These are phyloP conservation scores for Fonsecaea monophora DNA, from an alignment of 2,329 filamentous ascomycete species.

Conservation along the genomic window DNA sequence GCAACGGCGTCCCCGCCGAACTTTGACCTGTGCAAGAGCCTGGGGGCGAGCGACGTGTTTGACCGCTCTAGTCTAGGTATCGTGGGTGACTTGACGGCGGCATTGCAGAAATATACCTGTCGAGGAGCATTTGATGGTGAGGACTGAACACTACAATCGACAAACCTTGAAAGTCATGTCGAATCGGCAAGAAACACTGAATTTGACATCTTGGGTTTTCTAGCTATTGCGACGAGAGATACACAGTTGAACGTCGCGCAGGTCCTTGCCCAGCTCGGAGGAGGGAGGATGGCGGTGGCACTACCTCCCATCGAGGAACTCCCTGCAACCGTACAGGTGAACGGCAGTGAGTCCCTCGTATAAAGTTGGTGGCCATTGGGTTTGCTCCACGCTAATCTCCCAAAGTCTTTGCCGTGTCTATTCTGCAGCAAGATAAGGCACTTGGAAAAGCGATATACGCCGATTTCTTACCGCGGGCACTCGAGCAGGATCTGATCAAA, in stretches of 20 bases:
- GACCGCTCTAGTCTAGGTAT: slow-evolving; percentile 49
- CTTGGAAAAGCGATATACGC: slow-evolving; percentile 45
- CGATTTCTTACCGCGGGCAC: slow-evolving; percentile 45
- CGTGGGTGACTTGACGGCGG: slow-evolving; percentile 35
- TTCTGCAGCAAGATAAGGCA: slow-evolving; percentile 32
- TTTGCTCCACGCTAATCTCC: neutral
- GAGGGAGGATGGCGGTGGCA: slow-evolving; percentile 31
- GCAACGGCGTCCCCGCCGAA: slow-evolving; percentile 52
- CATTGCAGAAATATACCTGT: slow-evolving; percentile 23
- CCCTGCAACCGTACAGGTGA: slow-evolving; percentile 28
- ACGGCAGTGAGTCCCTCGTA: slow-evolving; percentile 20
- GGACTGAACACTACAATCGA: neutral
- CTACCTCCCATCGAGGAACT: slow-evolving; percentile 29
- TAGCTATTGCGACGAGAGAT: slow-evolving; percentile 31
- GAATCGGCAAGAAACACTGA: too few species aligned
- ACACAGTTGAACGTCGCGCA: slow-evolving; percentile 30
- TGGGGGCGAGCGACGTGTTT: slow-evolving; percentile 55
- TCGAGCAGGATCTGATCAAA: slow-evolving; percentile 42
- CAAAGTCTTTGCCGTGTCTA: slow-evolving; percentile 29
- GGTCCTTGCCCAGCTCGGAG: slow-evolving; percentile 36
- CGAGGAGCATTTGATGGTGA: slow-evolving; percentile 35
- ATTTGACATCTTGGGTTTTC: too few species aligned
- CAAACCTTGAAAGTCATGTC: too few species aligned
- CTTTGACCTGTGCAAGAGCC: slow-evolving; percentile 51
- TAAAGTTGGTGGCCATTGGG: neutral